Conservation (phyloP, 129 eudicot species). For the Tanacetum coccineum region DNA sequence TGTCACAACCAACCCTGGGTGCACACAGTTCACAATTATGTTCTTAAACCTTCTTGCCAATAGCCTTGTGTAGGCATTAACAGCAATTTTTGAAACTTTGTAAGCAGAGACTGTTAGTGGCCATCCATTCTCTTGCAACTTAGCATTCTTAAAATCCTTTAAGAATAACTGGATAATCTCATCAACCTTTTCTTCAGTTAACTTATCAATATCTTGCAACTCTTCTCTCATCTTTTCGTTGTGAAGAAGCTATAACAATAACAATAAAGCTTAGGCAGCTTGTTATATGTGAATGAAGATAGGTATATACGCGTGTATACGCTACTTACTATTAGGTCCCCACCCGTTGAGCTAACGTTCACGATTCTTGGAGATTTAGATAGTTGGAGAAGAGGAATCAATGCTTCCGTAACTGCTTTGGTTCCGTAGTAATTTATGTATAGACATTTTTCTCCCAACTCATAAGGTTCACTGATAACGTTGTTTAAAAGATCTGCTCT, state of each 20-base stretch:
- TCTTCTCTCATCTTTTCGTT: neutral
- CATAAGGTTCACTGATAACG: no score
- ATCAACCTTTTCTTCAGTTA: neutral
- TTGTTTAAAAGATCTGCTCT: neutral
- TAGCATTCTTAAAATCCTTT: conserved; percentile 1
- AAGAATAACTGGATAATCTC: conserved; percentile 6
- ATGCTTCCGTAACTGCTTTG: no score
- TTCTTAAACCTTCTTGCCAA: neutral
- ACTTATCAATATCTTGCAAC: neutral
- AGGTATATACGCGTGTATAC: no score
- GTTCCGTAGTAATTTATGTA: no score
- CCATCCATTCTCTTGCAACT: conserved; percentile 11
- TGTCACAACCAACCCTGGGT: neutral
- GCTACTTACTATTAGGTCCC: no score
- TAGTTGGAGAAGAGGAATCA: no score
- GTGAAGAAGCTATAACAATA: no score
- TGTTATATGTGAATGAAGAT: no score
- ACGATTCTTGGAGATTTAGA: no score
- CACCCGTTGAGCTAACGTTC: no score
- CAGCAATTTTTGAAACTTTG: conserved; percentile 7
- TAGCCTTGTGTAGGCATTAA: conserved; percentile 11
- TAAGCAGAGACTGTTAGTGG: neutral
- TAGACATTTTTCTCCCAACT: no score
- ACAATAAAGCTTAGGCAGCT: no score
- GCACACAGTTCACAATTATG: neutral